phyloP scores from a whole-genome alignment of 2,329 filamentous ascomycete species.

The Passalora sequoiae region DNA sequence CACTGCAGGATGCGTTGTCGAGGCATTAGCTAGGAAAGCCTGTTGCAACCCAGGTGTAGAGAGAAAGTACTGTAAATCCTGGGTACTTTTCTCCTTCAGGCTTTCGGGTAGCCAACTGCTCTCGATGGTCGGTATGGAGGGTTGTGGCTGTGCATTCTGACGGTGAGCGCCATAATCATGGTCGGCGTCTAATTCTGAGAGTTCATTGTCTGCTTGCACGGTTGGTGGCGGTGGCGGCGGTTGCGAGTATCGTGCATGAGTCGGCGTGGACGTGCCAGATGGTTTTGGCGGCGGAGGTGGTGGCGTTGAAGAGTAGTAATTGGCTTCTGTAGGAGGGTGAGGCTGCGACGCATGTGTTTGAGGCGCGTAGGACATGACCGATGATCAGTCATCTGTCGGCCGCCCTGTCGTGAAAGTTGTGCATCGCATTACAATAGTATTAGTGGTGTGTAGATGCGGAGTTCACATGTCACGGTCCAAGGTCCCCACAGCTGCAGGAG shows the following conservation, averaged over 20 bases:
- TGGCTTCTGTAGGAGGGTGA: slow-evolving; percentile 16
- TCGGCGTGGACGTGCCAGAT: slow-evolving; percentile 34
- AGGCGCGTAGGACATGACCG: slow-evolving; percentile 22
- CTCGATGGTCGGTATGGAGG: slow-evolving; percentile 29
- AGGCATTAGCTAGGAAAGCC: slow-evolving; percentile 64
- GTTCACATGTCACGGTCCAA: background rate
- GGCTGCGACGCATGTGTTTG: slow-evolving; percentile 19
- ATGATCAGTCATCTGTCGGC: background rate
- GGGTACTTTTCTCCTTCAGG: slow-evolving; percentile 66
- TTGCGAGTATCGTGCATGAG: slow-evolving; percentile 42
- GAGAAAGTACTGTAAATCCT: slow-evolving; percentile 66
- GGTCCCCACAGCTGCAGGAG: no score
- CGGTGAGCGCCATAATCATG: slow-evolving; percentile 14
- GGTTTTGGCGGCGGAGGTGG: slow-evolving; percentile 47
- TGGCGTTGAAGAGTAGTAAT: slow-evolving; percentile 42
- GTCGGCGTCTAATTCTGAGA: slow-evolving; percentile 26
- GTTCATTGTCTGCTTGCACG: slow-evolving; percentile 27
- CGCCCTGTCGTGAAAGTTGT: background rate
- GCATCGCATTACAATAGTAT: background rate
- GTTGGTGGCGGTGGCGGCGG: slow-evolving; percentile 41
- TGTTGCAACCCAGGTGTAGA: slow-evolving; percentile 61
- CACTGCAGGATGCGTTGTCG: slow-evolving; percentile 67
- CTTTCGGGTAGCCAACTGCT: slow-evolving; percentile 73
- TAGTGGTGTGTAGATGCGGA: background rate
- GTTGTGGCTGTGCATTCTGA: slow-evolving; percentile 11